Evolutionary conservation across 768 basidiomycete genomes (phyloP).

Genomic region (Trichaptum fuscoviolaceum): DNA sequence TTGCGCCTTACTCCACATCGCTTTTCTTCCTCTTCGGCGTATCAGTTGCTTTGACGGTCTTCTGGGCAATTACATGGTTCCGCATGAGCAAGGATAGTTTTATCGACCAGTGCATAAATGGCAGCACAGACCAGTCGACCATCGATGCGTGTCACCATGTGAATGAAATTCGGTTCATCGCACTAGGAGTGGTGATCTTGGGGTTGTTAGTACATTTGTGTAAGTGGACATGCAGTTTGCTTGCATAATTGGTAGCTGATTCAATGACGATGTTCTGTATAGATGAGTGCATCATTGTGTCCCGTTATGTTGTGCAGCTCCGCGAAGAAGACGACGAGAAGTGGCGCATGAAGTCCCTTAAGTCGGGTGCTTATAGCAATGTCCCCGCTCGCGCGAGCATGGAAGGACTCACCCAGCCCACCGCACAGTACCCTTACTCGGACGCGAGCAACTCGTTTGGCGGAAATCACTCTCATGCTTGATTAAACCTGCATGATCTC

Average conservation of each 20-base stretch:
- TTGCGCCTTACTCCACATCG: neutral
- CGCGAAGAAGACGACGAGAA: constrained; percentile 2
- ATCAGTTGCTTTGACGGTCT: neutral
- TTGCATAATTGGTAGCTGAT: neutral
- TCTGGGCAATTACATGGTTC: neutral
- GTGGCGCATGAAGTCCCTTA: neutral
- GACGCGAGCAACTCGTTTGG: neutral
- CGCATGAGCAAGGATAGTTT: neutral
- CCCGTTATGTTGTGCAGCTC: constrained; percentile 2
- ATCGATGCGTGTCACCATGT: constrained; percentile 1
- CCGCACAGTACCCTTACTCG: neutral
- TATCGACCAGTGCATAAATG: neutral
- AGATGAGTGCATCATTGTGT: constrained; percentile 3
- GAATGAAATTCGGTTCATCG: neutral
- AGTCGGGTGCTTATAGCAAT: neutral
- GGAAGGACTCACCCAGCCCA: neutral
- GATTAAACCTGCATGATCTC: neutral
- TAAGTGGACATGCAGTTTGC: neutral
- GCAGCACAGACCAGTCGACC: neutral
- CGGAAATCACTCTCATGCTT: neutral
- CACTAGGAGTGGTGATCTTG: neutral
- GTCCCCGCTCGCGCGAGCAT: neutral
- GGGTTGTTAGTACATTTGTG: neutral
- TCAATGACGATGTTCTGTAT: neutral
- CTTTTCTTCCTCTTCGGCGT: constrained; percentile 1